These are phyloP conservation scores for Penicillium pancosmium DNA, from an alignment of 495 filamentous ascomycete species.

Conservation along the genomic window DNA sequence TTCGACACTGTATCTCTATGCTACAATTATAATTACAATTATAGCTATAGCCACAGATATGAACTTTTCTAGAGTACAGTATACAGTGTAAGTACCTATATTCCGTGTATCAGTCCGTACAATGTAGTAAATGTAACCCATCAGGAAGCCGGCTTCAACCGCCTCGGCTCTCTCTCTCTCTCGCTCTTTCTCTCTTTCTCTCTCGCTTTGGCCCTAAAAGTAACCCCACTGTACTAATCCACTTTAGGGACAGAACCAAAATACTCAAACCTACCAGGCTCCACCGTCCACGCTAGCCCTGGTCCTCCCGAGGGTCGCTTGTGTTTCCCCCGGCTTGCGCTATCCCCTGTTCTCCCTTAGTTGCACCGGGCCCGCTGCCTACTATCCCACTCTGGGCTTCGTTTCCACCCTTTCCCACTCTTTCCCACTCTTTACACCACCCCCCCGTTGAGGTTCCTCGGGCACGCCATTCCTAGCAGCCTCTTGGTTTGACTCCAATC, in stretches of 20 bases:
- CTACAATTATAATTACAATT: too few species aligned
- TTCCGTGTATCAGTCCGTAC: neutral
- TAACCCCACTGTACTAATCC: neutral
- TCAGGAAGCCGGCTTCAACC: constrained; percentile 36
- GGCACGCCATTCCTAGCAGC: constrained; percentile 42
- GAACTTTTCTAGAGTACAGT: neutral
- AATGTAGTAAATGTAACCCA: neutral
- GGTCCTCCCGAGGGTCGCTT: constrained; percentile 37
- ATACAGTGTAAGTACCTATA: neutral
- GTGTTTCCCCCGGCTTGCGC: constrained; percentile 43
- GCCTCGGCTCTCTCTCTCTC: constrained; percentile 20
- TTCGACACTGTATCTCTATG: too few species aligned
- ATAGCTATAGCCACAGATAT: too few species aligned
- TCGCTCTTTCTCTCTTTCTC: constrained; percentile 2
- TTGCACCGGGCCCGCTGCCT: constrained; percentile 13
- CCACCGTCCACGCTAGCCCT: constrained; percentile 26
- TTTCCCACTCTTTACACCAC: neutral
- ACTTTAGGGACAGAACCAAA: neutral
- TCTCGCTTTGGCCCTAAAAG: constrained; percentile 13
- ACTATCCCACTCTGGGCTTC: constrained; percentile 24
- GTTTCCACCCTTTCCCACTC: constrained; percentile 15
- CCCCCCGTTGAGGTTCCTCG: constrained; percentile 36
- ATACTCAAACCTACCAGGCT: neutral
- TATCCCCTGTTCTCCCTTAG: constrained; percentile 37
- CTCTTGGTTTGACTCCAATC: constrained; percentile 7